Percentiles rank a stretch among this genome's conserved stretches.
These are phyloP conservation scores for Collybia mongolica DNA, from an alignment of 768 basidiomycete genomes.

Conservation along the genomic window DNA sequence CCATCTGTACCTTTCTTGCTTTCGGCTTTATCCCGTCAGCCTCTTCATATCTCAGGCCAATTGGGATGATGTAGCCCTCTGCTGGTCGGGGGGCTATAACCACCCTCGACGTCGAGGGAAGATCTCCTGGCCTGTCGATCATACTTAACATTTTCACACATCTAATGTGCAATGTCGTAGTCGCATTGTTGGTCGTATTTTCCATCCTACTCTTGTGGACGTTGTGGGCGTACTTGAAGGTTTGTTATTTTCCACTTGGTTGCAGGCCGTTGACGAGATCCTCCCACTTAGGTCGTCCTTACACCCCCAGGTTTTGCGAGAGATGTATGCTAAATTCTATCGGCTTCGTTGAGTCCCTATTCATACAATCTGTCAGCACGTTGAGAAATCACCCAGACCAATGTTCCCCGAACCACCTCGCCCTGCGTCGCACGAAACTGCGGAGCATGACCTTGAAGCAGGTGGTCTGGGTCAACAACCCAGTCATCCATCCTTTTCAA, in stretches of 20 bases:
- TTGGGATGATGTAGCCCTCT: neutral
- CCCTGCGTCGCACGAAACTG: neutral
- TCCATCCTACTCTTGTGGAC: conserved; percentile 64
- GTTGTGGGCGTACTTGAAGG: conserved; percentile 79
- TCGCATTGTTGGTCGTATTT: conserved; percentile 66
- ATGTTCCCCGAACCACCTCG: conserved; percentile 16
- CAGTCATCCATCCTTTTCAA: neutral
- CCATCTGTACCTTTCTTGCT: too few species aligned
- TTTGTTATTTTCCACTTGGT: conserved; percentile 27
- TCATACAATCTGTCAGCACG: conserved; percentile 17
- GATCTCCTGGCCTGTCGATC: too few species aligned
- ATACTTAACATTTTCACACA: neutral
- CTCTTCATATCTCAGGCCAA: neutral
- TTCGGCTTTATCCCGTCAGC: too few species aligned
- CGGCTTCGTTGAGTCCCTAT: neutral
- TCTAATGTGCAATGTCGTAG: conserved; percentile 34
- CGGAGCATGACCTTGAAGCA: neutral
- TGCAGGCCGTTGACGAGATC: conserved; percentile 1
- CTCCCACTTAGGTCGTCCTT: conserved; percentile 48
- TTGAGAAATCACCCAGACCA: conserved; percentile 23
- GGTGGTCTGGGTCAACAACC: neutral
- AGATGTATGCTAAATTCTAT: conserved; percentile 45
- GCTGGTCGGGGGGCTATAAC: neutral
- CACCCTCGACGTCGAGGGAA: neutral
- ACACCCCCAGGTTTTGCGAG: conserved; percentile 70